These are phyloP conservation scores for Aspergillus eucalypticola DNA, from an alignment of 2,329 filamentous ascomycete genomes.

Conservation along the genomic window DNA sequence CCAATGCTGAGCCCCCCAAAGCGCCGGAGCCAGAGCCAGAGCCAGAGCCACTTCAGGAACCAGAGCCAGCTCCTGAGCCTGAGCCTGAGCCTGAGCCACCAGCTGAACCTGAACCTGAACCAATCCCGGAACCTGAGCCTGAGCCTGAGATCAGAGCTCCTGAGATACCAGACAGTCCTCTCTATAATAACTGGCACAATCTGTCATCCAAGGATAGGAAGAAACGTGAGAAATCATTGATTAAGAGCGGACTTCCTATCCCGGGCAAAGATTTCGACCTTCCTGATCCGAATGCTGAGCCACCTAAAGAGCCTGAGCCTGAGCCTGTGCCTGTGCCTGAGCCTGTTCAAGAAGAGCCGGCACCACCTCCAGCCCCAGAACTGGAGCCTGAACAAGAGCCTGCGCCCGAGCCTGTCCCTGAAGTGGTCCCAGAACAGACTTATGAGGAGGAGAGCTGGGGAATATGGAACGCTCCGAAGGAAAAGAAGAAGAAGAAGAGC, in stretches of 20 bases:
- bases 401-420: conserved; percentile 19
- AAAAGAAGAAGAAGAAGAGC: conserved; percentile 51
- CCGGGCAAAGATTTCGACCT: conserved; percentile 33
- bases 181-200: conserved; percentile 37
- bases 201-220: conserved; percentile 48
- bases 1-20: conserved; percentile 23
- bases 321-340: conserved; percentile 21
- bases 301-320: conserved; percentile 26
- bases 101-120: conserved; percentile 30
- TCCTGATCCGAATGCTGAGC: conserved; percentile 24
- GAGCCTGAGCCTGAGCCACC: conserved; percentile 28
- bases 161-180: conserved; percentile 39
- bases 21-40: conserved; percentile 15
- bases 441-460: conserved; percentile 32
- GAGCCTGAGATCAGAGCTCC: conserved; percentile 18
- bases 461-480: conserved; percentile 41
- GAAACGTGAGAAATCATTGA: conserved; percentile 40
- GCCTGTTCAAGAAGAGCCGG: conserved; percentile 19
- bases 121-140: conserved; percentile 20
- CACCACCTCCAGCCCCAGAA: conserved; percentile 17
- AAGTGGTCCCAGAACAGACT: conserved; percentile 26
- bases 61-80: conserved; percentile 22
- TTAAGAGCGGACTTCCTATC: conserved; percentile 32
- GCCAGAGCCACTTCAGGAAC: conserved; percentile 18
- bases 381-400: conserved; percentile 24